Evolutionary conservation across 805 yeast species (phyloP).

Genomic region (Saturnispora dispora): DNA sequence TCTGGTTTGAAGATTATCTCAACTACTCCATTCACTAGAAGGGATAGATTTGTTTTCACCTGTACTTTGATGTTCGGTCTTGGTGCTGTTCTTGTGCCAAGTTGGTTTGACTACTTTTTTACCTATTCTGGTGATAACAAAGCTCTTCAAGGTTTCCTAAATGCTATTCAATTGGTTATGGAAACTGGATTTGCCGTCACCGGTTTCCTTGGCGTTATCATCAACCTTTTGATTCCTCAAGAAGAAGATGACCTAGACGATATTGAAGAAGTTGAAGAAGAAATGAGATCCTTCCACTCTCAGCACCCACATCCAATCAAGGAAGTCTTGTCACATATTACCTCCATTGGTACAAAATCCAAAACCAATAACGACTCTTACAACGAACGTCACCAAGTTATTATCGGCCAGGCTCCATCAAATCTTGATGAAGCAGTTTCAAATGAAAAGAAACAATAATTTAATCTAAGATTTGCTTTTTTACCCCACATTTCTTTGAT

Average conservation of each 20-base stretch:
- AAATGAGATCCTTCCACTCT: constrained; percentile 48
- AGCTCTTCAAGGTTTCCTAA: constrained; percentile 37
- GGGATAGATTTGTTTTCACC: constrained; percentile 48
- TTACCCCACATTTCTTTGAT: background rate
- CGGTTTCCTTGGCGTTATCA: constrained; percentile 43
- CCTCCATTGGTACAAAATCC: constrained; percentile 10
- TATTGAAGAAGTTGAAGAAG: constrained; percentile 31
- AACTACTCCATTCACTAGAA: constrained; percentile 44
- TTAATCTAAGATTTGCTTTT: background rate
- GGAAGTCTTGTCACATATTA: constrained; percentile 9
- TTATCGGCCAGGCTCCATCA: constrained; percentile 2
- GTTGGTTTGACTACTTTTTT: constrained; percentile 42
- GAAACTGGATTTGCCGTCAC: constrained; percentile 52
- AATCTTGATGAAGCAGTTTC: background rate
- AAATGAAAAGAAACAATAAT: constrained; percentile 4
- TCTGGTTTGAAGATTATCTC: constrained; percentile 49
- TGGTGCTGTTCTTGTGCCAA: constrained; percentile 38
- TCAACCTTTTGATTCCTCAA: constrained; percentile 43
- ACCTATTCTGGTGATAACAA: constrained; percentile 40
- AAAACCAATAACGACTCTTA: constrained; percentile 4
- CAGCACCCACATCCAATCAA: constrained; percentile 13
- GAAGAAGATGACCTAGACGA: constrained; percentile 40
- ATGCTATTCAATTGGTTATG: constrained; percentile 47
- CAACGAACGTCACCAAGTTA: constrained; percentile 2
- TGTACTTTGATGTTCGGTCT: constrained; percentile 44